Conservation (phyloP, 805 yeast genomes). For the Zygosaccharomyces lentus region DNA sequence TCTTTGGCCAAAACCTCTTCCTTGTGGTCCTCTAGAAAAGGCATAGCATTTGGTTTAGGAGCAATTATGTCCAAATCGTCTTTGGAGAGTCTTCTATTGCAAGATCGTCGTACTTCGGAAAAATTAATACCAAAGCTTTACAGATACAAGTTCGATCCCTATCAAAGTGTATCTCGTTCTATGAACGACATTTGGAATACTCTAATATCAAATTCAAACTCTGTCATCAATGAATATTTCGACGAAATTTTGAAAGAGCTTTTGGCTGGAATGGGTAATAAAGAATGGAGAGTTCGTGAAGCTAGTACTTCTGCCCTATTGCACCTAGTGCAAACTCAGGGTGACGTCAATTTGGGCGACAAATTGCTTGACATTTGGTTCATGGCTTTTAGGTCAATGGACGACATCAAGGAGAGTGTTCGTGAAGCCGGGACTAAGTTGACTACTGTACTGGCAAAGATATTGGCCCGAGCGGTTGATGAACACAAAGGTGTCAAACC, state of each 20-base stretch:
- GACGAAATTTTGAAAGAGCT: slow-evolving; percentile 60
- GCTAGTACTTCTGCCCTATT: slow-evolving; percentile 72
- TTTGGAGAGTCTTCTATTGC: slow-evolving; percentile 54
- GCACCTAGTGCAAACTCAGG: slow-evolving; percentile 62
- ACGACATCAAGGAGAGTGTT: slow-evolving; percentile 92
- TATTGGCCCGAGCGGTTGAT: slow-evolving; percentile 55
- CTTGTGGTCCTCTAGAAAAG: slow-evolving; percentile 88
- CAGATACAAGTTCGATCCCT: slow-evolving; percentile 84
- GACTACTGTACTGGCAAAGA: slow-evolving; percentile 60
- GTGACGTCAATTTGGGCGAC: slow-evolving; percentile 46
- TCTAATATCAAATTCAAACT: slow-evolving; percentile 53
- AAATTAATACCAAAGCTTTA: slow-evolving; percentile 75
- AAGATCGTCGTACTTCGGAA: slow-evolving; percentile 51
- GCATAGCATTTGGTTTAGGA: slow-evolving; percentile 91
- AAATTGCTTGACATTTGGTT: slow-evolving; percentile 71
- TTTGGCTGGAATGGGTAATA: slow-evolving; percentile 61
- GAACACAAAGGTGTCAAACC: slow-evolving; percentile 39
- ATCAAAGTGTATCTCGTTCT: slow-evolving; percentile 62
- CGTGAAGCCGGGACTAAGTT: slow-evolving; percentile 71
- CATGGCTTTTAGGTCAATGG: slow-evolving; percentile 83
- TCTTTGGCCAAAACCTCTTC: slow-evolving; percentile 82
- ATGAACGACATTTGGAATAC: slow-evolving; percentile 89
- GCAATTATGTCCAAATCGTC: slow-evolving; percentile 76
- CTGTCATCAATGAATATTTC: slow-evolving; percentile 50
- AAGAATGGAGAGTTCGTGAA: slow-evolving; percentile 92